phyloP scores from a whole-genome alignment of 495 filamentous ascomycete species.

The Platismatia glauca region DNA sequence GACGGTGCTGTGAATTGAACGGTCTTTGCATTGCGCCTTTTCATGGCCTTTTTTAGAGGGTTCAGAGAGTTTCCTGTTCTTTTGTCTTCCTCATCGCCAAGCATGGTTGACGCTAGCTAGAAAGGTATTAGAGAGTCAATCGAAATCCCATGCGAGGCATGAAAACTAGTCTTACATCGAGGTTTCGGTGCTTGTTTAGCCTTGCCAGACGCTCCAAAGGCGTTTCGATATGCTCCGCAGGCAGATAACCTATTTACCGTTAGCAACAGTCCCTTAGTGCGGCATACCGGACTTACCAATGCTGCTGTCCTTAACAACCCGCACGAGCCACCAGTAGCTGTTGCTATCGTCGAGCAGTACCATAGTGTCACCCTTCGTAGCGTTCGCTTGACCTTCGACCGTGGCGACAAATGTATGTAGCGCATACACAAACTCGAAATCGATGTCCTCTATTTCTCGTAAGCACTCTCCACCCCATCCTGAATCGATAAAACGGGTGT shows the following conservation, averaged over 20 bases:
- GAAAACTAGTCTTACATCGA: conserved; percentile 60
- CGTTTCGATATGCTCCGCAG: conserved; percentile 97
- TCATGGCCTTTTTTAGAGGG: conserved; percentile 81
- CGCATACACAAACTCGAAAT: conserved; percentile 99
- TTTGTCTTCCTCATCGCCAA: conserved; percentile 52
- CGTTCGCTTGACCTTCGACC: conserved; percentile 96
- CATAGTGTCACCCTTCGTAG: conserved; percentile 98
- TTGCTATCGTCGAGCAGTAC: conserved; percentile 99
- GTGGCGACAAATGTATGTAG: conserved; percentile 96
- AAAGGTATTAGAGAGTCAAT: conserved; percentile 7
- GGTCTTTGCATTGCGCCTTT: conserved; percentile 76
- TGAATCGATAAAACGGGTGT: conserved; percentile 53
- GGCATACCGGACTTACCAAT: conserved; percentile 58
- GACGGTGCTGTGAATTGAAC: conserved; percentile 82
- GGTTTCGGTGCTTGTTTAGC: conserved; percentile 95
- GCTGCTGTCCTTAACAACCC: conserved; percentile 92
- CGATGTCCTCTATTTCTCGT: conserved; percentile 87
- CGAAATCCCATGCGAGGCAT: not conserved
- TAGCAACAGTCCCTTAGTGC: conserved; percentile 20
- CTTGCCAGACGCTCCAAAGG: conserved; percentile 89
- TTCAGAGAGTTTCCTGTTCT: conserved; percentile 83
- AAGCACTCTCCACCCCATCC: conserved; percentile 72
- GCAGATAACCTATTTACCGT: conserved; percentile 66
- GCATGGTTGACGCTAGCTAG: conserved; percentile 86
- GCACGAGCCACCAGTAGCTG: conserved; percentile 99